A percentile compares a stretch with the other conserved stretches of the same genome.
phyloP scores from a whole-genome alignment of 1,139 yeast genomes.

The Candida freyschussii region DNA sequence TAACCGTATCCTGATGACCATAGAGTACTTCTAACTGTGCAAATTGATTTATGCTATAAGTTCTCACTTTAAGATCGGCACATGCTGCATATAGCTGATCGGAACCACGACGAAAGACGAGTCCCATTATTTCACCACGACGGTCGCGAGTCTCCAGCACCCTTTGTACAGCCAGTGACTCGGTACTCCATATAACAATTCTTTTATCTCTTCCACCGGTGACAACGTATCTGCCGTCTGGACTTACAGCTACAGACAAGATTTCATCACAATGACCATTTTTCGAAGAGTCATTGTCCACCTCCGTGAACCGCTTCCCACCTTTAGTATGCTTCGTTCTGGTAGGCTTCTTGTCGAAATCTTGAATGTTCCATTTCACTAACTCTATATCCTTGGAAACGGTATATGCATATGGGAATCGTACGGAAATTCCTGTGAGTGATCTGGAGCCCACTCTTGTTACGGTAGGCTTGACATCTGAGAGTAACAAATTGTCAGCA shows the following conservation, averaged over 20 bases:
- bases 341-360: conserved; percentile 47
- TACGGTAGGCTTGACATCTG: conserved; percentile 36
- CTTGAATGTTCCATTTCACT: conserved; percentile 69
- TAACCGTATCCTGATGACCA: conserved; percentile 91
- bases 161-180: conserved; percentile 66
- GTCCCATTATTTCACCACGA: conserved; percentile 65
- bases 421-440: conserved; percentile 41
- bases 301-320: conserved; percentile 51
- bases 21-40: conserved; percentile 86
- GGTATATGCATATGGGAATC: conserved; percentile 51
- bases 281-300: conserved; percentile 40
- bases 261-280: conserved; percentile 74
- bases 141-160: conserved; percentile 70
- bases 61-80: conserved; percentile 85
- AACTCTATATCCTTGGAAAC: conserved; percentile 79
- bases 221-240: conserved; percentile 82
- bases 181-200: conserved; percentile 81
- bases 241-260: conserved; percentile 73
- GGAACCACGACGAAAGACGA: conserved; percentile 72
- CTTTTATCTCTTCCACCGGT: conserved; percentile 87
- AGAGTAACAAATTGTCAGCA: conserved; percentile 47
- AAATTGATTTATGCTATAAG: conserved; percentile 79
- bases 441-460: conserved; percentile 59
- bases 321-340: conserved; percentile 64
- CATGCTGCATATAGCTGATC: conserved; percentile 91